Evolutionary conservation across 2,329 filamentous ascomycete species (phyloP).

Genomic region (Xylariaceae sp.): DNA sequence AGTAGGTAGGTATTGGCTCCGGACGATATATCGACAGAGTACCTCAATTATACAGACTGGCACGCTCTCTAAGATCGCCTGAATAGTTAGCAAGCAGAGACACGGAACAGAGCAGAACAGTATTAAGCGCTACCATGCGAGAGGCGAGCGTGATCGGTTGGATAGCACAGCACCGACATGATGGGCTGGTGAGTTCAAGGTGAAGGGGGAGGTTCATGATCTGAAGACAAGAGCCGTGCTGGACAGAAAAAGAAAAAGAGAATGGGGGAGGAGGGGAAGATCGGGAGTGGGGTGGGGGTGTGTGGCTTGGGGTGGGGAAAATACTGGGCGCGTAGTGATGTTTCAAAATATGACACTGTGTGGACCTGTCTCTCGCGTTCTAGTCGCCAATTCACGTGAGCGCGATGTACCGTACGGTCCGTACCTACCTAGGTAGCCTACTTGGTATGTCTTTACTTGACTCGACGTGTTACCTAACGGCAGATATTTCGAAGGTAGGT

Average conservation of each 20-base stretch:
- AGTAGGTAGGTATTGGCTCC: too few species aligned
- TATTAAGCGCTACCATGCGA: not conserved
- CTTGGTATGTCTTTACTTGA: not conserved
- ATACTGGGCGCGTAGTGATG: constrained; percentile 8
- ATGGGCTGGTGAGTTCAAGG: not conserved
- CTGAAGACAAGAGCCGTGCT: constrained; percentile 1
- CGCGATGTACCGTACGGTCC: not conserved
- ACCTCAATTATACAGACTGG: not conserved
- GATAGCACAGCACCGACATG: not conserved
- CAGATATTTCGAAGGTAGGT: too few species aligned
- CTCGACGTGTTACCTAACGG: too few species aligned
- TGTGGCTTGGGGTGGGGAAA: constrained; percentile 23
- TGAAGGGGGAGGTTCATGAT: constrained; percentile 6
- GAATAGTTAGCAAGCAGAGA: not conserved
- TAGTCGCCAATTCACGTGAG: constrained; percentile 31
- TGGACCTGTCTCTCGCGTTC: constrained; percentile 24
- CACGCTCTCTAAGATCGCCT: not conserved
- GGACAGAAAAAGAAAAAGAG: constrained; percentile 10
- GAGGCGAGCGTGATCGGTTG: not conserved
- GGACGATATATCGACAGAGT: not conserved
- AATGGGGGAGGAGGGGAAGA: constrained; percentile 19
- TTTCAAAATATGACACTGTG: constrained; percentile 20
- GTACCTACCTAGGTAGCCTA: not conserved
- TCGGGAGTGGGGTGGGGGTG: too few species aligned
- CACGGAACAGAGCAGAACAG: not conserved